Evolutionary conservation across 2,329 filamentous ascomycete species (phyloP), one percentile per base, ranked within the genome.

Genomic region (Claviceps sp.): DNA sequence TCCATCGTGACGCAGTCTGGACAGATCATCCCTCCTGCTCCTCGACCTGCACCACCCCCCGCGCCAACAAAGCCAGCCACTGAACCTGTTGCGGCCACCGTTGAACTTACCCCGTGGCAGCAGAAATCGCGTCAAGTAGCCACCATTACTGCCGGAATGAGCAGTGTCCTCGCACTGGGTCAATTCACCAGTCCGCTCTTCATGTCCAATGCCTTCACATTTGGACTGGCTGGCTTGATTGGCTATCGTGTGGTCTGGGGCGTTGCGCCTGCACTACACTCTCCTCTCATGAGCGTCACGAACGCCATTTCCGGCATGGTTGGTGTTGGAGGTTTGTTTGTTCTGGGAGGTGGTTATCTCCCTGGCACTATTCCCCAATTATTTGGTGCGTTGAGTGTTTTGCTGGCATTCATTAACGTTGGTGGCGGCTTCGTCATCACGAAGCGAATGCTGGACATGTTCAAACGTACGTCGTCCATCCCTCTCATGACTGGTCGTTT

Each of bases 281-380:
- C 87, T 2, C 89, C 89, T 1, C 71, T 95, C 5, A 95, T 95
- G 89, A 90, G 85, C 59, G 89, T 94, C 38, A 95, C 89, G 7
- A 95, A 95, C 64, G 89, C 89, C 30, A 95, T 95, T 59, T 93
- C 87, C 36, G 88, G 85, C 67, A 88, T 95, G 85, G 89, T 95
- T 34, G 89, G 89, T 53, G 77, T 95, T 55, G 89, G 89, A 52
- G 89, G 89, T 13, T 76, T 95, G 57, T 95, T 94, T 70, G 83
- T 95, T 51, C 84, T 95, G 70, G 89, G 89, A 13, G 89, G 89
- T 34, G 88, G 88, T 24, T 85, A 82, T 61, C 57, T 88, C 0
- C 87, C 87, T 0, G 80, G 83, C 60, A 94, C 87, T 0, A 73
- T 94, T 5, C 89, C 89, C 0, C 88, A 95, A 63, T 67, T 71